Percentiles rank a stretch among this genome's conserved stretches.
Conservation (phyloP, 2,329 filamentous ascomycete genomes). For the Penicillium sp. region DNA sequence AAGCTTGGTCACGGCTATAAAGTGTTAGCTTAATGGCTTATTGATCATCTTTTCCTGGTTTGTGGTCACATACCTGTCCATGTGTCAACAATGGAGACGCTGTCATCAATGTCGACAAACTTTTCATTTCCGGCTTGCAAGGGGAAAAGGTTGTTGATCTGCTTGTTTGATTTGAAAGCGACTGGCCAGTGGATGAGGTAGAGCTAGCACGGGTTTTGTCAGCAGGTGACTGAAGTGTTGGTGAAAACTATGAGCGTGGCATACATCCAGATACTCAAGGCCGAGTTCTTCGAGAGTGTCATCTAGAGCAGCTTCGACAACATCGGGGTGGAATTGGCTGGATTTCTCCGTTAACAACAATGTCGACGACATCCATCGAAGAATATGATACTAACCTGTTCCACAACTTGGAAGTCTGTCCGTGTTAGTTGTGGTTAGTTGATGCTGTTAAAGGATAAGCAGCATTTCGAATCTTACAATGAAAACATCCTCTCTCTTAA, state of each 20-base stretch:
- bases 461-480: conserved; percentile 26
- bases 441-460: background rate
- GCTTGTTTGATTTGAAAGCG: conserved; percentile 32
- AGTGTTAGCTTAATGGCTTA: background rate
- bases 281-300: conserved; percentile 50
- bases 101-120: conserved; percentile 43
- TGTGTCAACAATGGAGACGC: conserved; percentile 38
- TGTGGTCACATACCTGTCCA: conserved; percentile 33
- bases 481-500: conserved; percentile 40
- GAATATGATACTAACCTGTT: conserved; percentile 40
- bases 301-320: conserved; percentile 50
- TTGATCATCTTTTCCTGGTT: background rate
- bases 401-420: conserved; percentile 59
- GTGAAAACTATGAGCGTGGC: conserved; percentile 26
- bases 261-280: conserved; percentile 53
- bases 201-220: conserved; percentile 22
- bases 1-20: conserved; percentile 40
- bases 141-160: conserved; percentile 44
- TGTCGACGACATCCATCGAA: background rate
- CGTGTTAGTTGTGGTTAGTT: background rate
- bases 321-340: conserved; percentile 45
- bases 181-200: conserved; percentile 48
- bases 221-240: background rate
- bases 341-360: background rate
- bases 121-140: conserved; percentile 33